A percentile compares a stretch with the other conserved stretches of the same genome.
These are phyloP conservation scores for Xerocomus brunneocitrinus DNA, from an alignment of 768 basidiomycete genomes.

Conservation along the genomic window DNA sequence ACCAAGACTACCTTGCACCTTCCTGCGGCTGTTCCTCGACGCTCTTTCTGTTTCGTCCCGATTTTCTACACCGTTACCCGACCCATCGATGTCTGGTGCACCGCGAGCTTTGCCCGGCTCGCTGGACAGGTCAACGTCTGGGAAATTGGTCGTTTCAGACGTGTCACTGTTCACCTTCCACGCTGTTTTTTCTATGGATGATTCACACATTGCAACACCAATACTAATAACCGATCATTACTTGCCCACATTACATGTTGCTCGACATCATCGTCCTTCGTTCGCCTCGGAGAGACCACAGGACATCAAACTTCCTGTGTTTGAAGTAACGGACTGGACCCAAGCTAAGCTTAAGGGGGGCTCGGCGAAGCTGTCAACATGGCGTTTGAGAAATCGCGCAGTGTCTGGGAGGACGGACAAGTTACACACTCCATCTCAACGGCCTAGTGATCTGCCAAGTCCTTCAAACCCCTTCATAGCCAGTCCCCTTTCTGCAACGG, in stretches of 20 bases:
- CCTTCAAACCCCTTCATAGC: conserved; percentile 16
- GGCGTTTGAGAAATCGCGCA: conserved; percentile 48
- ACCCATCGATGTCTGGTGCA: background rate
- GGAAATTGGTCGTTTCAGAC: conserved; percentile 36
- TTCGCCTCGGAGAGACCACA: conserved; percentile 18
- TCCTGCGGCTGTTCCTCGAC: conserved; percentile 52
- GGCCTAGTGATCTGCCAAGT: conserved; percentile 11
- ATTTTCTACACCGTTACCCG: conserved; percentile 5
- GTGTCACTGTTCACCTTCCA: conserved; percentile 56
- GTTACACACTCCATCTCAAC: conserved; percentile 17
- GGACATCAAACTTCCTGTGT: conserved; percentile 42
- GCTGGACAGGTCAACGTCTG: conserved; percentile 7
- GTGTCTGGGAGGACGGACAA: conserved; percentile 13
- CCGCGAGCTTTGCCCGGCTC: background rate
- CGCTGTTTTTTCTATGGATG: conserved; percentile 14
- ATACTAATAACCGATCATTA: conserved; percentile 72
- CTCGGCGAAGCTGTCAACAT: conserved; percentile 55
- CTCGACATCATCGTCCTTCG: conserved; percentile 40
- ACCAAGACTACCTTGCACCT: conserved; percentile 45
- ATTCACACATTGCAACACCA: conserved; percentile 46
- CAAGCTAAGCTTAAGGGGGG: conserved; percentile 33
- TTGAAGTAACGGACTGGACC: conserved; percentile 65
- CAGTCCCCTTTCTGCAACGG: conserved; percentile 15
- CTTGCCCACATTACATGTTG: conserved; percentile 54
- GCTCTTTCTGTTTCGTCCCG: conserved; percentile 17